Percentiles rank a stretch among this genome's conserved stretches.
Evolutionary conservation across 352 stramenopile species (phyloP).

Genomic region (Phytophthora ramorum): DNA sequence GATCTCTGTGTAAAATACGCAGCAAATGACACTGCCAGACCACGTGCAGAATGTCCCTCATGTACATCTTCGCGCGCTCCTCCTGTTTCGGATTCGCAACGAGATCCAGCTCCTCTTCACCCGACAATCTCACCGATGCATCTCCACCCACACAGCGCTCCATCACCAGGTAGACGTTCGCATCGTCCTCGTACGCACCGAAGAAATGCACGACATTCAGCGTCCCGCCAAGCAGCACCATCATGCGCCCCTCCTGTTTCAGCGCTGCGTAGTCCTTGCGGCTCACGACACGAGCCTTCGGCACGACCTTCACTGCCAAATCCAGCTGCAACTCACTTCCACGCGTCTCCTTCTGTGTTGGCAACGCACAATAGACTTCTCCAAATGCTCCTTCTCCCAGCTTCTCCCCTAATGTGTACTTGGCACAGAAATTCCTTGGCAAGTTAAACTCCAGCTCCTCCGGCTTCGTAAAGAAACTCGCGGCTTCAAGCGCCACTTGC

Average conservation of each 20-base stretch:
- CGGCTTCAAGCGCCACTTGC: constrained; percentile 54
- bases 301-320: constrained; percentile 80
- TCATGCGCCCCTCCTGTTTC: constrained; percentile 78
- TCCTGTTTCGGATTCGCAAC: constrained; percentile 37
- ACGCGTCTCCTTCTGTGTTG: constrained; percentile 15
- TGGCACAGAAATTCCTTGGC: constrained; percentile 56
- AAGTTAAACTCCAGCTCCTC: constrained; percentile 73
- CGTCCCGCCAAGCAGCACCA: constrained; percentile 77
- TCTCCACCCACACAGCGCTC: constrained; percentile 82
- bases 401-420: constrained; percentile 61
- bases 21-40: constrained; percentile 84
- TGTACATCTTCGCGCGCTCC: constrained; percentile 61
- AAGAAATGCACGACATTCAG: constrained; percentile 88
- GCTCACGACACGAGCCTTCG: constrained; percentile 69
- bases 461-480: constrained; percentile 67
- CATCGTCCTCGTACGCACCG: constrained; percentile 79
- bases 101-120: constrained; percentile 20
- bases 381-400: constrained; percentile 80
- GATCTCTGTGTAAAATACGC: constrained; percentile 72
- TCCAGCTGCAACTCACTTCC: constrained; percentile 47
- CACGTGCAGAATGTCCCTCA: constrained; percentile 81
- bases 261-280: constrained; percentile 67
- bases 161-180: constrained; percentile 81
- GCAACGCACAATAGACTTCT: constrained; percentile 63
- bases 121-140: constrained; percentile 44